Conservation (phyloP, 345 rosid genomes). For the Rhodomyrtus tomentosa region DNA sequence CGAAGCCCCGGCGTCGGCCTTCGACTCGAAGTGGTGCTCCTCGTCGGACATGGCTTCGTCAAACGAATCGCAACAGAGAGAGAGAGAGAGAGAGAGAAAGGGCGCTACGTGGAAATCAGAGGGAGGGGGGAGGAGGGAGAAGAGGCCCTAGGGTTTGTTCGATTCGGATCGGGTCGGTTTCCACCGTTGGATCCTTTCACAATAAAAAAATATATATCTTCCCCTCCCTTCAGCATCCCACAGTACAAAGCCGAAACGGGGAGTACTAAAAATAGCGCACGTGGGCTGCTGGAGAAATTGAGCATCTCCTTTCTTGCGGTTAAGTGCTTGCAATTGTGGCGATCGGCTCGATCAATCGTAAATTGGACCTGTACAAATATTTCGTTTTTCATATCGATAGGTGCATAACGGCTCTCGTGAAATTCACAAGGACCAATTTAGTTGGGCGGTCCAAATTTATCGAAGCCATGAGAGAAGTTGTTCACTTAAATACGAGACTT, state of each 20-base stretch:
- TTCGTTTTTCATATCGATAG: too few species aligned
- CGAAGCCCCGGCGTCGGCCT: constrained; percentile 39
- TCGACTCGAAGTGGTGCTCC: constrained; percentile 35
- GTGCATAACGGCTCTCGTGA: background rate
- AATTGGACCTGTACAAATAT: background rate
- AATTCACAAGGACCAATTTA: too few species aligned
- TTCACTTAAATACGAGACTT: too few species aligned
- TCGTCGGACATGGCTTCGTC: constrained; percentile 24
- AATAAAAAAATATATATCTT: background rate
- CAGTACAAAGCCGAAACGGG: background rate
- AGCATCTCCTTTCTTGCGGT: background rate
- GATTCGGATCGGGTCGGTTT: background rate
- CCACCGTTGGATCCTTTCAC: background rate
- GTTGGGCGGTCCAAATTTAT: background rate
- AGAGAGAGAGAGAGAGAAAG: background rate
- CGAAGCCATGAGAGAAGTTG: background rate
- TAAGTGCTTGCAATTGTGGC: background rate
- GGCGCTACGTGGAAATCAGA: background rate
- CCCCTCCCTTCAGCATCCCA: background rate
- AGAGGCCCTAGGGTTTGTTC: background rate
- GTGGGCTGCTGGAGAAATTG: background rate
- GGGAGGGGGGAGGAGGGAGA: background rate
- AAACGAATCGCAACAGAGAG: background rate
- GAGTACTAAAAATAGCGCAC: background rate
- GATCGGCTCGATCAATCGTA: background rate